Percentiles rank a stretch among this genome's conserved stretches.
These are phyloP conservation scores for Picea sitchensis DNA, from an alignment of 75 land plant species.

Conservation along the genomic window DNA sequence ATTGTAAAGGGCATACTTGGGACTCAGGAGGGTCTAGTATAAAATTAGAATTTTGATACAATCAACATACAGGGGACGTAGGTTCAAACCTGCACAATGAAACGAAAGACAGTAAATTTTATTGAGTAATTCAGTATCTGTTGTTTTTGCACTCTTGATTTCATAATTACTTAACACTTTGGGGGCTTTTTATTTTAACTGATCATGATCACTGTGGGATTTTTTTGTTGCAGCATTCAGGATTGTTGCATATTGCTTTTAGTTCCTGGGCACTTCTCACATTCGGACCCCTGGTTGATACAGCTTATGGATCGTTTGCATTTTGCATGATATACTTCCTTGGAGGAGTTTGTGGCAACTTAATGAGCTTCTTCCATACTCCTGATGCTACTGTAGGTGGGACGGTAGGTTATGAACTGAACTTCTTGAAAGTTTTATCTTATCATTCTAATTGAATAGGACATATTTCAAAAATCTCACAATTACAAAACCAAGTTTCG, in stretches of 20 bases:
- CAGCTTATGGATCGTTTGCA: conserved; percentile 71
- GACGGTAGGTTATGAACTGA: conserved; percentile 49
- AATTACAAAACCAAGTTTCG: too few relatives aligned
- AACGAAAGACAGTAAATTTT: too few relatives aligned
- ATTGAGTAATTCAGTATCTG: neutral
- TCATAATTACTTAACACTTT: neutral
- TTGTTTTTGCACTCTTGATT: neutral
- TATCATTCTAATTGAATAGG: neutral
- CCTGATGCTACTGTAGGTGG: conserved; percentile 83
- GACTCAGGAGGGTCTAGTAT: too few relatives aligned
- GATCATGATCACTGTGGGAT: neutral
- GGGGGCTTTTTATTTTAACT: neutral
- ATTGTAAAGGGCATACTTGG: too few relatives aligned
- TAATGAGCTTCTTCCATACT: conserved; percentile 76
- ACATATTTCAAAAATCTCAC: neutral
- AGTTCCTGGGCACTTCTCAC: conserved; percentile 69
- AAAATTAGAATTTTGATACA: too few relatives aligned
- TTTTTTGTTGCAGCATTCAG: conserved; percentile 62
- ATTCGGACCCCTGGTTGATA: conserved; percentile 70
- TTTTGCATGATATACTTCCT: conserved; percentile 75
- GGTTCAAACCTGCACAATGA: neutral
- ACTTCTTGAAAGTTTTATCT: neutral
- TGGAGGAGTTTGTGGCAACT: conserved; percentile 78
- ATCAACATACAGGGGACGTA: neutral
- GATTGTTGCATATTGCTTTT: conserved; percentile 68